phyloP scores from a whole-genome alignment of 2,329 filamentous ascomycete genomes.

The Fusarium protoensiforme region DNA sequence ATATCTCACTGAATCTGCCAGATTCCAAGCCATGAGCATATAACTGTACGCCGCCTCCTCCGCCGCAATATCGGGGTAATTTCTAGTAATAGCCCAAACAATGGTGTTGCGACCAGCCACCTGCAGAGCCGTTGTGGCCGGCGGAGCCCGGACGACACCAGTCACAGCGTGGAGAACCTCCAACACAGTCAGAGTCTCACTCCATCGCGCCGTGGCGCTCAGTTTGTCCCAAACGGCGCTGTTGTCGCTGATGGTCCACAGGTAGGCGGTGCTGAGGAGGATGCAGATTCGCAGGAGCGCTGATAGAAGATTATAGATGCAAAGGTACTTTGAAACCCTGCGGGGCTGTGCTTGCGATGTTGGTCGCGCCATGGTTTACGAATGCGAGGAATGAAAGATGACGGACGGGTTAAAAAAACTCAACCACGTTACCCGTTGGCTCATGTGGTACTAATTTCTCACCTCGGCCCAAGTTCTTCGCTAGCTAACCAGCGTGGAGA shows the following conservation, averaged over 20 bases:
- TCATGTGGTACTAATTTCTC: neutral
- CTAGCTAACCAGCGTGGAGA: neutral
- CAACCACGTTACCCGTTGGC: neutral
- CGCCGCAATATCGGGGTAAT: conserved; percentile 29
- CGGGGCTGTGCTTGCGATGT: neutral
- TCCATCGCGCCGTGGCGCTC: conserved; percentile 28
- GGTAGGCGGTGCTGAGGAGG: conserved; percentile 7
- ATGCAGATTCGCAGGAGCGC: conserved; percentile 16
- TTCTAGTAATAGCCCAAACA: conserved; percentile 37
- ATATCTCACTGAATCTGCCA: conserved; percentile 32
- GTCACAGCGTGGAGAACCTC: conserved; percentile 26
- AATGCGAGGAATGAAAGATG: neutral
- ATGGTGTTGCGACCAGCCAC: conserved; percentile 38
- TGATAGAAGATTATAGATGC: conserved; percentile 27
- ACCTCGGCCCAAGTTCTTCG: neutral
- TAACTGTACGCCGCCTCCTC: conserved; percentile 25
- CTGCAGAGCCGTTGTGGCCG: conserved; percentile 30
- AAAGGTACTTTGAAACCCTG: conserved; percentile 9
- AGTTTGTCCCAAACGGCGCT: conserved; percentile 30
- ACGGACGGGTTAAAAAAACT: neutral
- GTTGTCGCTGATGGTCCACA: conserved; percentile 25
- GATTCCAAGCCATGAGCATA: conserved; percentile 37
- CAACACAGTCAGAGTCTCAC: conserved; percentile 22
- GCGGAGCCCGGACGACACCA: conserved; percentile 31
- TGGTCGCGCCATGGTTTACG: neutral